These are phyloP conservation scores for Colletotrichum trifolii DNA, from an alignment of 2,329 filamentous ascomycete species.

Conservation along the genomic window DNA sequence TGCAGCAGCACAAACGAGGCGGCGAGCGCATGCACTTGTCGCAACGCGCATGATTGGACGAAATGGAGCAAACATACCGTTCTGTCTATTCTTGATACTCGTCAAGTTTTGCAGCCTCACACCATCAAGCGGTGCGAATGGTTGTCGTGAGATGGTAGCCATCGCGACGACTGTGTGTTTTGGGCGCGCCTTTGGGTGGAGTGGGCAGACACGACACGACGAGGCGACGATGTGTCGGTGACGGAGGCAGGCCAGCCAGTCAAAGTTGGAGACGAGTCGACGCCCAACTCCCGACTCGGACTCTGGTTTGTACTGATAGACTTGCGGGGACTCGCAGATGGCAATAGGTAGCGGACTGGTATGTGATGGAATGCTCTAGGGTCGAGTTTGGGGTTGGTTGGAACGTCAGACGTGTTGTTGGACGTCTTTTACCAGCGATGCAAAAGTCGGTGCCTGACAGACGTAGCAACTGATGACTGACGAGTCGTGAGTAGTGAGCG, in stretches of 20 bases:
- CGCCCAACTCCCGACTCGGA: slow-evolving; percentile 4
- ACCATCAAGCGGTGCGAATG: slow-evolving; percentile 78
- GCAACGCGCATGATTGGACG: slow-evolving; percentile 19
- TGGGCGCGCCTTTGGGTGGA: slow-evolving; percentile 17
- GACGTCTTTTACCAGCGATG: not conserved
- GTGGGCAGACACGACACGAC: not conserved
- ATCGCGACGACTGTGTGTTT: slow-evolving; percentile 48
- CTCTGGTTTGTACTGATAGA: not conserved
- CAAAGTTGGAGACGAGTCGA: not conserved
- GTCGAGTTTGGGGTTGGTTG: too few relatives aligned
- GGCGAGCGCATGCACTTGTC: not conserved
- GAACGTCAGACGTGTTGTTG: too few relatives aligned
- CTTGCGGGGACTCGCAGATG: too few relatives aligned
- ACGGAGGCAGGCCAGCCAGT: not conserved
- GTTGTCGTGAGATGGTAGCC: slow-evolving; percentile 72
- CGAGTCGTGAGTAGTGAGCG: slow-evolving; percentile 19
- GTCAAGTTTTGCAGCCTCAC: slow-evolving; percentile 77
- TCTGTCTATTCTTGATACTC: slow-evolving; percentile 82
- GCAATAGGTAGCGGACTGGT: too few relatives aligned
- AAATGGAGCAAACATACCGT: slow-evolving; percentile 62
- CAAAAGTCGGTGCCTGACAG: slow-evolving; percentile 26
- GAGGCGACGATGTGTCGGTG: too few relatives aligned
- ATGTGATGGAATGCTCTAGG: too few relatives aligned
- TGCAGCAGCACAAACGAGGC: not conserved
- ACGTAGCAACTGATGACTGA: slow-evolving; percentile 3